Base-by-base conservation (phyloP, 1,139 yeast species). In the Candida sojae region DNA sequence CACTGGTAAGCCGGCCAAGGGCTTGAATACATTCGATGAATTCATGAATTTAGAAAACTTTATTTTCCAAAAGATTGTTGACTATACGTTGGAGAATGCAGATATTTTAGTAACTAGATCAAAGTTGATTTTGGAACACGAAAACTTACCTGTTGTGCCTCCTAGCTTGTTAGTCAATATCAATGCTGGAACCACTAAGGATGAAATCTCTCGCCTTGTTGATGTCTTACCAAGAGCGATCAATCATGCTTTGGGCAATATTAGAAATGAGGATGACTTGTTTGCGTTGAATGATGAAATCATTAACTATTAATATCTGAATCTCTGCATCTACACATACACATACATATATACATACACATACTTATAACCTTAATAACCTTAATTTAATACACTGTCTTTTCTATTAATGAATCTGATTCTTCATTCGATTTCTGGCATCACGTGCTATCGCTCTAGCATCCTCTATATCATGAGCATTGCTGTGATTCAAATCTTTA, bases 391-490 rank as follows among this genome's bases (percentile, higher is more conserved):
- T 33, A 33, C 35, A 33, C 3, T n/a, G 35, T 33, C 35, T 33
- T 33, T 33, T n/a, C 12, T 33, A 33, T 39, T 26, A 39, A 32
- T 41, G 43, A 10, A 41, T 28, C 23, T 41, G 43, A 29, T 41
- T 39, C 40, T 41, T 46, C 74, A 74, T 73, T 52, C 80, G 62
- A 53, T 70, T 75, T 48, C 80, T 63, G 11, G 88, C 86, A 55
- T 88, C 96, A 55, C 95, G 75, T 0, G 93, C 89, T 43, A 92
- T 86, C 0, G 87, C 79, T 44, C 96, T 71, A 0, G 97, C 97
- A 60, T 91, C 97, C 60, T 90, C 97, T 33, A 90, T 81, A 59
- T 89, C 97, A 52, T 85, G 89, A 8, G 93, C 86, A 35, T 88
- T 80, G 29, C 95, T 95, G 51, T 84, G 84, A 25, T 84, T 83